Evolutionary conservation across 2,329 filamentous ascomycete genomes (phyloP).

Genomic region (Exophiala xenobiotica): DNA sequence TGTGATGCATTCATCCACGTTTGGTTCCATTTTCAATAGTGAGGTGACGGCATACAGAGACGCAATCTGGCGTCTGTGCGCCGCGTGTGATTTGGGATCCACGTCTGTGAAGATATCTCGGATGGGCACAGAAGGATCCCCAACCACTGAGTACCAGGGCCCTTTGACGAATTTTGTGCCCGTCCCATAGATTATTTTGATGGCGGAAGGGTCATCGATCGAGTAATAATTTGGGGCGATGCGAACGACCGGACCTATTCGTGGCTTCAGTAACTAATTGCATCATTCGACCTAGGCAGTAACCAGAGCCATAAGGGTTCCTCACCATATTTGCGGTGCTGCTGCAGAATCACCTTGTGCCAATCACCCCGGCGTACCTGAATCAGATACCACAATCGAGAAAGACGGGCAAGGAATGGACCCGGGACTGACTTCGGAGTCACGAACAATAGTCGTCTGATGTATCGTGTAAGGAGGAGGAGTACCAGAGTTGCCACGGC

Average conservation of each 20-base stretch:
- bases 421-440: slow-evolving; percentile 2
- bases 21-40: slow-evolving; percentile 55
- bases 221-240: slow-evolving; percentile 71
- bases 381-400: slow-evolving; percentile 31
- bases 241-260: slow-evolving; percentile 54
- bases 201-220: slow-evolving; percentile 68
- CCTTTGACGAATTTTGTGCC: slow-evolving; percentile 80
- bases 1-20: slow-evolving; percentile 71
- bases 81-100: slow-evolving; percentile 70
- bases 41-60: slow-evolving; percentile 51
- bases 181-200: slow-evolving; percentile 74
- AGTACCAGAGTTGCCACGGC: not conserved
- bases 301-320: not conserved
- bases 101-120: slow-evolving; percentile 62
- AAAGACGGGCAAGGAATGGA: slow-evolving; percentile 38
- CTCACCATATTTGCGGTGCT: slow-evolving; percentile 50
- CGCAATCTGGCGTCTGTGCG: slow-evolving; percentile 71
- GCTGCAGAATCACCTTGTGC: slow-evolving; percentile 29
- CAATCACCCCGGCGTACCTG: slow-evolving; percentile 39
- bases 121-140: slow-evolving; percentile 17
- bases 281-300: not conserved
- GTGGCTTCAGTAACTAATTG: slow-evolving; percentile 38
- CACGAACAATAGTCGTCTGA: not conserved
- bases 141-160: slow-evolving; percentile 27
- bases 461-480: not conserved